A percentile compares a stretch with the other conserved stretches of the same genome.
Evolutionary conservation across 2,329 filamentous ascomycete species (phyloP).

Genomic region (Berkeleyomyces basicola): DNA sequence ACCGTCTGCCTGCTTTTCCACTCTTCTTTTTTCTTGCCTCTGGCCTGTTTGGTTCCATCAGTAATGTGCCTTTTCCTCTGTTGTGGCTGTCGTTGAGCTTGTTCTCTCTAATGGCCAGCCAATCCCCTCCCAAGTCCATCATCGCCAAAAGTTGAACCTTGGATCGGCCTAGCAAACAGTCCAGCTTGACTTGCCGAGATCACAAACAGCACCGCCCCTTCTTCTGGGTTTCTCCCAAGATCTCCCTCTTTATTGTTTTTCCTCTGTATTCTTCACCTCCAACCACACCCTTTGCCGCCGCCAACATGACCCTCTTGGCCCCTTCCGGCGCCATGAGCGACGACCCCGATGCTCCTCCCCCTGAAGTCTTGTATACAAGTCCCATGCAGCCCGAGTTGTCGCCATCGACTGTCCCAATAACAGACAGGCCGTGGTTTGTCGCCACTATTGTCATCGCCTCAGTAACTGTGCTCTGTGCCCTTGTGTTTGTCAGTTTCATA

Average conservation of each 20-base stretch:
- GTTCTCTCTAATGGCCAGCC: not conserved
- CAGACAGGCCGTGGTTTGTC: conserved; percentile 12
- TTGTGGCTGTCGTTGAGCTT: conserved; percentile 1
- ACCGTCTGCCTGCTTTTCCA: not conserved
- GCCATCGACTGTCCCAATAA: not conserved
- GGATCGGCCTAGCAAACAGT: no score
- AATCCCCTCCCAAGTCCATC: not conserved
- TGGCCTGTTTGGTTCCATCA: not conserved
- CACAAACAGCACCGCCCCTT: not conserved
- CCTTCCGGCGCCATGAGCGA: not conserved
- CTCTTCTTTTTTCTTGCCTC: not conserved
- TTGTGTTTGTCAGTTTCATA: conserved; percentile 4
- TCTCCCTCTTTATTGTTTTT: not conserved
- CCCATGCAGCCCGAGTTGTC: not conserved
- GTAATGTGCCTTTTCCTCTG: conserved; percentile 1
- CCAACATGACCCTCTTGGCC: not conserved
- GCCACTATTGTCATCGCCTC: conserved; percentile 7
- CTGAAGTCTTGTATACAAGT: not conserved
- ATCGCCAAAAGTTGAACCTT: not conserved
- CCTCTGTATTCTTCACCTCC: not conserved
- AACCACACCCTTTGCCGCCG: not conserved
- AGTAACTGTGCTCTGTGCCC: conserved; percentile 3
- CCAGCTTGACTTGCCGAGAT: no score
- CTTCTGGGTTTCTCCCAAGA: not conserved
- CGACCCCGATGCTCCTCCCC: not conserved